Percentiles rank a stretch among this genome's conserved stretches.
These are phyloP conservation scores for Psilocybe cubensis DNA, from an alignment of 768 basidiomycete species.

Conservation along the genomic window DNA sequence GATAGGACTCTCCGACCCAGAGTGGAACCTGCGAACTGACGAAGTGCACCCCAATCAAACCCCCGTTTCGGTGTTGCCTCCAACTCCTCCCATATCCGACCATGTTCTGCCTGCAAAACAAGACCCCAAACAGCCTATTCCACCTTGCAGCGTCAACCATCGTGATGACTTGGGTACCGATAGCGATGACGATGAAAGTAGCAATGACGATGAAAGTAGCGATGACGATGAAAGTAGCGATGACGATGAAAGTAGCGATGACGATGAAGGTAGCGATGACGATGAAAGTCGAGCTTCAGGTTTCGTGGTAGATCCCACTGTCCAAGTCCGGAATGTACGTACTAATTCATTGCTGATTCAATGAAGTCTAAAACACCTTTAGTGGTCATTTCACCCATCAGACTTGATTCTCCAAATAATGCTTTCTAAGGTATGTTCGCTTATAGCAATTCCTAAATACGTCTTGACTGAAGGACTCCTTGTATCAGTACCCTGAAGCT, in stretches of 20 bases:
- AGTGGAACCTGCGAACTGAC: neutral
- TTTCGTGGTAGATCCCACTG: neutral
- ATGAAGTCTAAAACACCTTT: neutral
- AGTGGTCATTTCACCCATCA: neutral
- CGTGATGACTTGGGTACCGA: too few species aligned
- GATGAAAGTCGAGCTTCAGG: too few species aligned
- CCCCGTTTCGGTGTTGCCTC: neutral
- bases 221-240: too few species aligned
- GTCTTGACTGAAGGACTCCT: too few species aligned
- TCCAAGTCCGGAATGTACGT: neutral
- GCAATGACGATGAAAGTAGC: too few species aligned
- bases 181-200: too few species aligned
- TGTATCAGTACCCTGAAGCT: neutral
- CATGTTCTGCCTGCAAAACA: neutral
- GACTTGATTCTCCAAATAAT: neutral
- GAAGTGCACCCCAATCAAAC: neutral
- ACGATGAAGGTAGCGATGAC: too few species aligned
- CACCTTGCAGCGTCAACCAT: too few species aligned
- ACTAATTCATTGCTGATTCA: neutral
- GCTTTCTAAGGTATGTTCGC: neutral
- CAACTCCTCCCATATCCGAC: neutral
- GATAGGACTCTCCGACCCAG: neutral
- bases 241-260: too few species aligned
- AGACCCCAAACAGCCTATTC: too few species aligned
- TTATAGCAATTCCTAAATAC: neutral